Percentiles rank a stretch among this genome's conserved stretches.
These are phyloP conservation scores for Punctularia strigosozonata DNA, from an alignment of 768 basidiomycete genomes.

Conservation along the genomic window DNA sequence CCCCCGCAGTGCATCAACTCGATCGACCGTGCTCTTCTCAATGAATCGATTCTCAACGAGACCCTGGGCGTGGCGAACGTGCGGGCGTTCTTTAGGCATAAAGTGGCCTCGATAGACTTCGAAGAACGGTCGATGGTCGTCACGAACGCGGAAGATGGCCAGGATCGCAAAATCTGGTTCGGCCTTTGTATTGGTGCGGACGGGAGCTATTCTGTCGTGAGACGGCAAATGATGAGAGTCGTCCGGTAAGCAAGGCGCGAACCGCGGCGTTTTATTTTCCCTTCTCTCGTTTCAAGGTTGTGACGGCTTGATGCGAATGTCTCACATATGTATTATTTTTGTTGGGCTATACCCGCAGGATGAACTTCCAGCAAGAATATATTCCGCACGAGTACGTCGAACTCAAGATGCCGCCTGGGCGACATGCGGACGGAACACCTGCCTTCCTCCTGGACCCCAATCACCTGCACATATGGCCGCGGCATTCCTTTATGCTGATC, in stretches of 20 bases:
- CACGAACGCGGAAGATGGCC: constrained; percentile 30
- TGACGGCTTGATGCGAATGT: background rate
- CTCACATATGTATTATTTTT: constrained; percentile 1
- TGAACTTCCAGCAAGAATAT: constrained; percentile 93
- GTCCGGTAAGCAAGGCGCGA: constrained; percentile 64
- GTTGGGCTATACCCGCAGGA: too few species aligned
- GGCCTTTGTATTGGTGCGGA: constrained; percentile 88
- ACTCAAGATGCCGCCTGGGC: constrained; percentile 84
- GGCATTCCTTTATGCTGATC: constrained; percentile 98
- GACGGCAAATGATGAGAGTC: constrained; percentile 92
- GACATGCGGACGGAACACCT: constrained; percentile 44
- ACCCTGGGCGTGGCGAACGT: constrained; percentile 52
- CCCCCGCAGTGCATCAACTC: constrained; percentile 93
- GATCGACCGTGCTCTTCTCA: constrained; percentile 80
- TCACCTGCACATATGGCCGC: constrained; percentile 98
- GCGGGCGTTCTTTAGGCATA: constrained; percentile 68
- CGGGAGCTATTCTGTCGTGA: constrained; percentile 85
- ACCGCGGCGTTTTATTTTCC: constrained; percentile 17
- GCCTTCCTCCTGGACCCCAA: constrained; percentile 83
- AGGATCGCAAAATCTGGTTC: constrained; percentile 40
- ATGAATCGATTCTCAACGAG: constrained; percentile 74
- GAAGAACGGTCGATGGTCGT: constrained; percentile 44
- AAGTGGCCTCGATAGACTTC: constrained; percentile 69
- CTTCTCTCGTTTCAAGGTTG: constrained; percentile 9
- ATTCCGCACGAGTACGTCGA: constrained; percentile 95